Conservation (phyloP, 2,329 filamentous ascomycete species). For the Monosporascus sp. region DNA sequence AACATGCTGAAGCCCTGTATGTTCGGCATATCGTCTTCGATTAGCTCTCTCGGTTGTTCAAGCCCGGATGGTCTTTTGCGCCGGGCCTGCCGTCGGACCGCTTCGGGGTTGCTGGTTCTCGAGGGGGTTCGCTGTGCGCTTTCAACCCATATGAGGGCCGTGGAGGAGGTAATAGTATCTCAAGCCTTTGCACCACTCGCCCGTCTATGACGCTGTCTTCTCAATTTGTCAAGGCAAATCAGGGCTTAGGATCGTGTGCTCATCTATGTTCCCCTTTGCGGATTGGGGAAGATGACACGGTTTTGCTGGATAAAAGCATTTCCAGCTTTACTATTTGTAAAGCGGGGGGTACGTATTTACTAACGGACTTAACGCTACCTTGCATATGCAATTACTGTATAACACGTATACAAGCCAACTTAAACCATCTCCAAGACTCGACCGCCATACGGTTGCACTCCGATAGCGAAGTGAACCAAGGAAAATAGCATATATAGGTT, state of each 20-base stretch:
- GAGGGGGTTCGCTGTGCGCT: too few species aligned
- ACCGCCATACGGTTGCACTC: too few species aligned
- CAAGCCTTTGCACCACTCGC: too few species aligned
- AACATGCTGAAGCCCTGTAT: slow-evolving; percentile 59
- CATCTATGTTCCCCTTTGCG: background rate
- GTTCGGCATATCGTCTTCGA: slow-evolving; percentile 22
- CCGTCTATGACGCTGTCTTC: too few species aligned
- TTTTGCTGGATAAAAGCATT: background rate
- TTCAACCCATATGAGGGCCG: too few species aligned
- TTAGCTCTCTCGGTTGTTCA: background rate
- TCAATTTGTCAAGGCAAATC: too few species aligned
- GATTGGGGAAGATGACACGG: background rate
- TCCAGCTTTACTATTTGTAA: background rate
- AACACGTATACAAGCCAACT: background rate
- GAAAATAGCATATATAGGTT: background rate
- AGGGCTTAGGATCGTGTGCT: background rate
- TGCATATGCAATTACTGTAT: background rate
- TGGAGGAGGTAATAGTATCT: too few species aligned
- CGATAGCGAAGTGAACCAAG: background rate
- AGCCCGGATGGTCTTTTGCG: too few species aligned
- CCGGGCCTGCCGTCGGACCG: too few species aligned
- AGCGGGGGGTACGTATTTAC: background rate
- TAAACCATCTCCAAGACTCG: background rate
- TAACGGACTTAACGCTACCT: background rate
- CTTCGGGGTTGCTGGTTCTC: too few species aligned